Evolutionary conservation across 2,329 filamentous ascomycete species (phyloP).

Genomic region (Ascochyta fabae): DNA sequence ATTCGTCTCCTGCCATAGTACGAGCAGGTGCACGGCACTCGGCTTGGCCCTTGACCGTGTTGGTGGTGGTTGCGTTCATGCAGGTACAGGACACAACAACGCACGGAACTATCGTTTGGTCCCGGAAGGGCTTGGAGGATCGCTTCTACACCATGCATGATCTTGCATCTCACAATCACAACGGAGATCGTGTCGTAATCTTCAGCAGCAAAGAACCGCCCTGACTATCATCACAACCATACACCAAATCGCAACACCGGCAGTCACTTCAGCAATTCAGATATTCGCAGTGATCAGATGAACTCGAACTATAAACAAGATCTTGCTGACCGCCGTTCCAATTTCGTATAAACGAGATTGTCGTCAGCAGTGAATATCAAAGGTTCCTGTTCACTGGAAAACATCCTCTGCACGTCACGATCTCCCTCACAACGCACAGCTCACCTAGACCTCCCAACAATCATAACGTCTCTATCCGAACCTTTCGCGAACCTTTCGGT

Average conservation of each 20-base stretch:
- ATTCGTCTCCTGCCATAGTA: neutral
- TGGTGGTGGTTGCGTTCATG: constrained; percentile 18
- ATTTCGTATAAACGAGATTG: neutral
- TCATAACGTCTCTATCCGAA: constrained; percentile 5
- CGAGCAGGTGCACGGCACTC: neutral
- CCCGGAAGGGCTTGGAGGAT: neutral
- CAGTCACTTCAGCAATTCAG: neutral
- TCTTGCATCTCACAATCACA: neutral
- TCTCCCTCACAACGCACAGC: constrained; percentile 2
- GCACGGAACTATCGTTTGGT: neutral
- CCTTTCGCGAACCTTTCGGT: constrained; percentile 8
- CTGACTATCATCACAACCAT: neutral
- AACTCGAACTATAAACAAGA: neutral
- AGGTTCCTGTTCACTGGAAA: neutral
- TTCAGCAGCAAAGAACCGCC: neutral
- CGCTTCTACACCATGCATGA: neutral
- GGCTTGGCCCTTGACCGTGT: constrained; percentile 1
- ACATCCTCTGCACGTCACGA: neutral
- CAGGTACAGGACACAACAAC: constrained; percentile 3
- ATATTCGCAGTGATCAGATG: neutral
- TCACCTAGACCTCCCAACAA: constrained; percentile 8
- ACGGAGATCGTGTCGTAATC: neutral
- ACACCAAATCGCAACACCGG: neutral
- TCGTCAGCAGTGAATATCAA: neutral
- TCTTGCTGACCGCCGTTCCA: neutral